Conservation (phyloP, 2,329 filamentous ascomycete genomes). For the Colletotrichum kahawae region DNA sequence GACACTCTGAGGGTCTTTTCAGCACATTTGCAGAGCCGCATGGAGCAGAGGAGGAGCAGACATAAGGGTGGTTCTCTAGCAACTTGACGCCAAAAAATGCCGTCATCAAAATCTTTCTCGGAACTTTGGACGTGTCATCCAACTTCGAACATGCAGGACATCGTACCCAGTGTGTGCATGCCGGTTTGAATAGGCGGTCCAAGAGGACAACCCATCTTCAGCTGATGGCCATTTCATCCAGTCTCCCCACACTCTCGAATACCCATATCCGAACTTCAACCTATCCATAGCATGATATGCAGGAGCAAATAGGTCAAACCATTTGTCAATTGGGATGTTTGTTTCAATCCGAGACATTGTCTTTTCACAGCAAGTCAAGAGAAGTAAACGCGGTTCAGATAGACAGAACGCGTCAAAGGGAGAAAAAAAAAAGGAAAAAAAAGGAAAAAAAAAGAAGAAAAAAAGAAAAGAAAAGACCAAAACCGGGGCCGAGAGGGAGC, state of each 20-base stretch:
- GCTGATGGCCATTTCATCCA: neutral
- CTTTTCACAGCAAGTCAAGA: neutral
- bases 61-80: neutral
- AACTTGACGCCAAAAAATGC: neutral
- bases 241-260: neutral
- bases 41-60: neutral
- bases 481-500: neutral
- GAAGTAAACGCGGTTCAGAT: neutral
- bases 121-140: neutral
- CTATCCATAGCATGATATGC: neutral
- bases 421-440: too few species aligned
- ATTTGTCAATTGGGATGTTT: neutral
- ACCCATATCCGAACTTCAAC: neutral
- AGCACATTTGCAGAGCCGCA: neutral
- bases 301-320: neutral
- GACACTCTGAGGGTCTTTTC: neutral
- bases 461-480: neutral
- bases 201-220: neutral
- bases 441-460: neutral
- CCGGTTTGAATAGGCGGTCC: neutral
- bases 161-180: neutral
- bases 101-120: neutral
- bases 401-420: neutral
- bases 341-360: neutral
- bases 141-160: neutral